phyloP scores from a whole-genome alignment of 805 yeast species.

The Kregervanrija pseudodelftensis region DNA sequence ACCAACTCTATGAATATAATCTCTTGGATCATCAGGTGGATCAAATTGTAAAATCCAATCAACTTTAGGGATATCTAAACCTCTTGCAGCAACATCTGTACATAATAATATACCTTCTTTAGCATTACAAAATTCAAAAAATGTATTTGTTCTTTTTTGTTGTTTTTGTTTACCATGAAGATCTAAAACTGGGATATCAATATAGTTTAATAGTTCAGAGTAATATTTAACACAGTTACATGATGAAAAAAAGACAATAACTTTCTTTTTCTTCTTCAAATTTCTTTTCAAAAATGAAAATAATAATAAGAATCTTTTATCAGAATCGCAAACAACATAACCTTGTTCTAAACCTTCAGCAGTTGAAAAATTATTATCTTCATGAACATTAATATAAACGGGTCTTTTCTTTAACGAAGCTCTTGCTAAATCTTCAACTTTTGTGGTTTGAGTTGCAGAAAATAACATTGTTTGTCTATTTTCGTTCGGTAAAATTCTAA shows the following conservation, averaged over 20 bases:
- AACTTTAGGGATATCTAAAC: conserved; percentile 95
- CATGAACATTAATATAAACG: conserved; percentile 84
- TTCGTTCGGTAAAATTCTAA: conserved; percentile 84
- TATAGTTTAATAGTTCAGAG: conserved; percentile 90
- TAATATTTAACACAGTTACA: conserved; percentile 96
- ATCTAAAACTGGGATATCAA: conserved; percentile 93
- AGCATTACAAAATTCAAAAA: conserved; percentile 97
- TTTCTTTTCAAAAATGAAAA: conserved; percentile 93
- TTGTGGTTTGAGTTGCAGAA: conserved; percentile 99
- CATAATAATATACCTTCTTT: conserved; percentile 88
- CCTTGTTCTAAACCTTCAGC: conserved; percentile 98
- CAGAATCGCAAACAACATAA: conserved; percentile 95
- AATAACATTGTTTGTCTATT: conserved; percentile 95
- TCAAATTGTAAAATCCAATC: conserved; percentile 99
- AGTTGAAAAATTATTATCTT: conserved; percentile 76
- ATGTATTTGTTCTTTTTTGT: conserved; percentile 96
- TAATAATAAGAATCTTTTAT: conserved; percentile 80
- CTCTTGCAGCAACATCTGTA: conserved; percentile 99
- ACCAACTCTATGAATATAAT: conserved; percentile 97
- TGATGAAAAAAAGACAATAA: conserved; percentile 90
- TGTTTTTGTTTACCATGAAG: conserved; percentile 98
- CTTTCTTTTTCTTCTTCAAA: conserved; percentile 84
- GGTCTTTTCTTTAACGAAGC: conserved; percentile 94
- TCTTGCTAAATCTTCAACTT: conserved; percentile 96
- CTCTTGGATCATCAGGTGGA: conserved; percentile 99